A percentile compares a stretch with the other conserved stretches of the same genome.
These are phyloP conservation scores for Sugiyamaella paludigena DNA, from an alignment of 1,139 yeast genomes.

Conservation along the genomic window DNA sequence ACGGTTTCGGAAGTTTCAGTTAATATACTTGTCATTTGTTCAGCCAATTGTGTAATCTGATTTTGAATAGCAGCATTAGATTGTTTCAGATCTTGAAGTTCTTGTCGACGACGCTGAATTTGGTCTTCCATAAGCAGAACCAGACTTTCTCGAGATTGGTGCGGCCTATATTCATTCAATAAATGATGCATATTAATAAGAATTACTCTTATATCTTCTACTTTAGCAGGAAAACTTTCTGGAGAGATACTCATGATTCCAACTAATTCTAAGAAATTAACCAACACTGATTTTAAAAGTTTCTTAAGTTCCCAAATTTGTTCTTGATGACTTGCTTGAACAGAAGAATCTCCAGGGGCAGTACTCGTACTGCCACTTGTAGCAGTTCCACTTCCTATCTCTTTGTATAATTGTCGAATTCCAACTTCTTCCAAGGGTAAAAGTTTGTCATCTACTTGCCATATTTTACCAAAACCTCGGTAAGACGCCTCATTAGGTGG, in stretches of 20 bases:
- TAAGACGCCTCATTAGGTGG: slow-evolving; percentile 60
- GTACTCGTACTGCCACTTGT: slow-evolving; percentile 21
- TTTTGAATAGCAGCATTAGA: slow-evolving; percentile 29
- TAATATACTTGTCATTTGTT: slow-evolving; percentile 20
- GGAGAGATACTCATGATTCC: slow-evolving; percentile 75
- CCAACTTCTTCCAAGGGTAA: slow-evolving; percentile 69
- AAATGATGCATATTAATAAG: slow-evolving; percentile 81
- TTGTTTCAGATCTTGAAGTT: slow-evolving; percentile 27
- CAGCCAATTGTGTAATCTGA: slow-evolving; percentile 27
- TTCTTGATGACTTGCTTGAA: slow-evolving; percentile 30
- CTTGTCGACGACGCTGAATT: slow-evolving; percentile 26
- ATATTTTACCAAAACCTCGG: slow-evolving; percentile 75
- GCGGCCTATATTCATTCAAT: slow-evolving; percentile 82
- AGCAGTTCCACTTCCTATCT: slow-evolving; percentile 29
- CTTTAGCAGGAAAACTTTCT: slow-evolving; percentile 55
- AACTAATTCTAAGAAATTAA: slow-evolving; percentile 70
- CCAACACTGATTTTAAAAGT: slow-evolving; percentile 62
- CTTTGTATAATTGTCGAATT: slow-evolving; percentile 59
- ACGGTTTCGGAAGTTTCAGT: slow-evolving; percentile 9
- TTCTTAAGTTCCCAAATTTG: slow-evolving; percentile 67
- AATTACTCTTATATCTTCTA: slow-evolving; percentile 70
- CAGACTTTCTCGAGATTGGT: slow-evolving; percentile 80
- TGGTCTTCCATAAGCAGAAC: slow-evolving; percentile 63
- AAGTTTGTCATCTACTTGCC: slow-evolving; percentile 72
- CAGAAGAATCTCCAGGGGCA: slow-evolving; percentile 1